Percentiles rank a stretch among this genome's conserved stretches.
phyloP scores from a whole-genome alignment of 495 filamentous ascomycete genomes.

The Aspergillus nidulans region DNA sequence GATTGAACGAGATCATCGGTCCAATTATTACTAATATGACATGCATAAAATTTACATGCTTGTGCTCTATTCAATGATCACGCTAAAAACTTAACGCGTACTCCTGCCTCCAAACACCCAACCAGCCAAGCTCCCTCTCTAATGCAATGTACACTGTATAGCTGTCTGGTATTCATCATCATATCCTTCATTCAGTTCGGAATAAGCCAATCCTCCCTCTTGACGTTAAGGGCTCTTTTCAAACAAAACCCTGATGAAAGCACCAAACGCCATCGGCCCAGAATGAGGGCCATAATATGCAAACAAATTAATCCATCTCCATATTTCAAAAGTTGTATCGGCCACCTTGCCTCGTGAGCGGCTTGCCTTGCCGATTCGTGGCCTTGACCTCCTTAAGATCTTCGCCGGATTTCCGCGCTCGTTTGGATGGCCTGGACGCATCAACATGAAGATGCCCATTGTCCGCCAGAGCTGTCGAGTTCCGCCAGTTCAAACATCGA shows the following conservation, averaged over 20 bases:
- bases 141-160: conserved; percentile 16
- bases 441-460: conserved; percentile 80
- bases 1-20: background rate
- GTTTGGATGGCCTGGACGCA: conserved; percentile 61
- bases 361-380: conserved; percentile 45
- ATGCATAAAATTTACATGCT: background rate
- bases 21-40: background rate
- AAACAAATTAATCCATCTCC: conserved; percentile 3
- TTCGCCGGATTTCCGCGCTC: conserved; percentile 49
- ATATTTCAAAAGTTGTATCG: conserved; percentile 37
- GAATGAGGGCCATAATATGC: conserved; percentile 1
- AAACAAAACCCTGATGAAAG: conserved; percentile 1
- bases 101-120: background rate
- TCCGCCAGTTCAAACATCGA: conserved; percentile 79
- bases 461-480: conserved; percentile 69
- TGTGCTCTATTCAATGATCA: background rate
- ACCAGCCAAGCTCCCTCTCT: background rate
- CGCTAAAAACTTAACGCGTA: background rate
- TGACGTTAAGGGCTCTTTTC: background rate
- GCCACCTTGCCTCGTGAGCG: conserved; percentile 43
- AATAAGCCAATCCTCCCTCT: conserved; percentile 13
- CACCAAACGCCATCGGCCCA: conserved; percentile 3
- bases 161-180: conserved; percentile 17
- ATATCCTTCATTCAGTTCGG: conserved; percentile 16
- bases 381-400: conserved; percentile 42